Base-by-base conservation (phyloP, 306 rosid genomes). In the Inga leiocalycina region DNA sequence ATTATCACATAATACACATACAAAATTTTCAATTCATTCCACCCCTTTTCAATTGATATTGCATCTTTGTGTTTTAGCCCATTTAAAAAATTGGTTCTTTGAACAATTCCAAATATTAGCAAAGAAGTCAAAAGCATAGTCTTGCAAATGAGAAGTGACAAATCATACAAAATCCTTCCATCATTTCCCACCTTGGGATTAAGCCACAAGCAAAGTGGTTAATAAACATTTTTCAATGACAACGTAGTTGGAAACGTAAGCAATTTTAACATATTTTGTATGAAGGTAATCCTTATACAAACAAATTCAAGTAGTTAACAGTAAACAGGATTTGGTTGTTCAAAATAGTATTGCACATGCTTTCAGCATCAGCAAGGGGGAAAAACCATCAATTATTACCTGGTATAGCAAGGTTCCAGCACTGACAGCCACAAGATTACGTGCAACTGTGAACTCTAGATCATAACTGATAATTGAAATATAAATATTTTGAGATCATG, bases 401-500 rank as follows among this genome's bases (percentile, higher is more conserved):
- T 96, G 98, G 86, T 94, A 90, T 71, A 91, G 86, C 85, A 96
- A 89, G 88, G 78, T 90, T 89, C 99, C 99, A 5, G 88, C 86
- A 83, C 99, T 94, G 85, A 96, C 97, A 76, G 97, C 99, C 86
- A 91, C 95, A 61, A 91, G 93, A 89, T 92, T 85, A 30, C 85
- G 94, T 59, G 97, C 94, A 67, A 96, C 99, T 3, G 99, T 92
- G 87, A 94, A 96, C 91, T 96, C 99, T 88, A 96, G 80, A 88
- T 96, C 97, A 62, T 96, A 96, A 85, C 95, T 91, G 92, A 78
- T 80, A 49, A 75, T 64, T 45, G 57, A 34, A 78, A 56, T 39
- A 64, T 24, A 73, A 78, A 57, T 51, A 49, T 45, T 59, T 13
- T 35, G 13, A 68, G 66, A 62, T 14, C 34, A 32, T 34, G 12